phyloP scores from a whole-genome alignment of 2,329 filamentous ascomycete genomes.

The Colletotrichum musae region DNA sequence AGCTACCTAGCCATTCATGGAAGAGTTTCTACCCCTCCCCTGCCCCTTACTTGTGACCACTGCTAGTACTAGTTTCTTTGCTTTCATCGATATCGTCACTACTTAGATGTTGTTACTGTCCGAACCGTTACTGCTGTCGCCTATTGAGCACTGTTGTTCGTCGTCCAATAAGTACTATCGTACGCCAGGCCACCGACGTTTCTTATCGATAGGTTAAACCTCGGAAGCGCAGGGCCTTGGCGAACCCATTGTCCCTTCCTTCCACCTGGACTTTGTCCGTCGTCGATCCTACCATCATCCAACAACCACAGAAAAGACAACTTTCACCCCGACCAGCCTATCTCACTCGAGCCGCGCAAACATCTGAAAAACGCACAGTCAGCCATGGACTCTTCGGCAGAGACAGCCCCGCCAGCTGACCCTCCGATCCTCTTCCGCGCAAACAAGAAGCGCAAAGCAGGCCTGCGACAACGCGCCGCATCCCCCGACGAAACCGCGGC shows the following conservation, averaged over 20 bases:
- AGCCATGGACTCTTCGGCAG: constrained; percentile 44
- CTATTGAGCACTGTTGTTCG: constrained; percentile 13
- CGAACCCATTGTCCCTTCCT: not conserved
- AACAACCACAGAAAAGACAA: no score
- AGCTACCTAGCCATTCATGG: no score
- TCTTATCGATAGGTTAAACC: constrained; percentile 27
- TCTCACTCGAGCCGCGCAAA: not conserved
- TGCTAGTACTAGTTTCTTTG: no score
- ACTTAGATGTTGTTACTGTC: no score
- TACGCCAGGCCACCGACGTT: not conserved
- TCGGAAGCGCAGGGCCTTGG: constrained; percentile 1
- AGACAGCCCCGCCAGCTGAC: constrained; percentile 41
- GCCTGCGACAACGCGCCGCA: constrained; percentile 65
- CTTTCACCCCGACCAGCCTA: no score
- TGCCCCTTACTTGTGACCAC: no score
- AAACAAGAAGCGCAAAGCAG: constrained; percentile 71
- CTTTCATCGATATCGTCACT: no score
- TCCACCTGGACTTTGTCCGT: not conserved
- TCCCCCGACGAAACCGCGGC: constrained; percentile 44
- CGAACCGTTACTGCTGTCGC: no score
- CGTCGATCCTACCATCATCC: not conserved
- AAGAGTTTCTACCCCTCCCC: not conserved
- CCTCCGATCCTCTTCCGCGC: constrained; percentile 65
- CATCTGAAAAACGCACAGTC: not conserved
- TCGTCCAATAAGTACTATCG: no score